Percentiles rank a stretch among this genome's conserved stretches.
Conservation (phyloP, 1,139 yeast genomes). For the Sugiyamaella japonica region DNA sequence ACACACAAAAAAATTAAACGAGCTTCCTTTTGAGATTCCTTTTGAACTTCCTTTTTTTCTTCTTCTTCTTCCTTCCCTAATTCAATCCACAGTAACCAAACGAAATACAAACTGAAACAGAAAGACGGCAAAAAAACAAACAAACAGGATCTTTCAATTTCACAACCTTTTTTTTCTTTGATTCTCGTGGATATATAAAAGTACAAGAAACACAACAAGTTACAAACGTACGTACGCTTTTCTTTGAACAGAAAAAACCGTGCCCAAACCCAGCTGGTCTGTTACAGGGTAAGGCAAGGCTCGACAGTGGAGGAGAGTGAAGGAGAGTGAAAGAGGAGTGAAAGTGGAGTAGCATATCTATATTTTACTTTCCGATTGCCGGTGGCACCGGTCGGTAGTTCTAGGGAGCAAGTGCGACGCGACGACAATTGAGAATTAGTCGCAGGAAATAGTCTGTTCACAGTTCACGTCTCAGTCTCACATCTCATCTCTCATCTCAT, state of each 20-base stretch:
- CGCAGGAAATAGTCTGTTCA: no score
- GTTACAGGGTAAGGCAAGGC: slow-evolving; percentile 4
- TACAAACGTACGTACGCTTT: slow-evolving; percentile 4
- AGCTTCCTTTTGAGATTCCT: not conserved
- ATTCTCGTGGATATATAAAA: not conserved
- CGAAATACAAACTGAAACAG: not conserved
- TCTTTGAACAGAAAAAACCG: slow-evolving; percentile 9
- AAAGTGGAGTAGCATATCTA: no score
- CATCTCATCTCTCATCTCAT: no score
- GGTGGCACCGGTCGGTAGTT: no score
- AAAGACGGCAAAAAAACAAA: not conserved
- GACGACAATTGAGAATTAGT: no score
- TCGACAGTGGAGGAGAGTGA: not conserved
- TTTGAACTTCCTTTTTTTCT: not conserved
- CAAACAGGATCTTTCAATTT: no score
- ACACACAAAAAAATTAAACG: not conserved
- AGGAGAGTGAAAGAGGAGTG: no score
- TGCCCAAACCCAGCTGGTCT: slow-evolving; percentile 8
- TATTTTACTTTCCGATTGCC: not conserved
- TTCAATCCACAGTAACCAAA: not conserved
- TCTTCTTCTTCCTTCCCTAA: not conserved
- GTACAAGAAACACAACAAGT: slow-evolving; percentile 1
- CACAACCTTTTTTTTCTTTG: no score
- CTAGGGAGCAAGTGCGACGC: no score
- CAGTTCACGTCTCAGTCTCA: no score